phyloP scores from a whole-genome alignment of 2,329 filamentous ascomycete genomes.

The Endocalyx cinctus region DNA sequence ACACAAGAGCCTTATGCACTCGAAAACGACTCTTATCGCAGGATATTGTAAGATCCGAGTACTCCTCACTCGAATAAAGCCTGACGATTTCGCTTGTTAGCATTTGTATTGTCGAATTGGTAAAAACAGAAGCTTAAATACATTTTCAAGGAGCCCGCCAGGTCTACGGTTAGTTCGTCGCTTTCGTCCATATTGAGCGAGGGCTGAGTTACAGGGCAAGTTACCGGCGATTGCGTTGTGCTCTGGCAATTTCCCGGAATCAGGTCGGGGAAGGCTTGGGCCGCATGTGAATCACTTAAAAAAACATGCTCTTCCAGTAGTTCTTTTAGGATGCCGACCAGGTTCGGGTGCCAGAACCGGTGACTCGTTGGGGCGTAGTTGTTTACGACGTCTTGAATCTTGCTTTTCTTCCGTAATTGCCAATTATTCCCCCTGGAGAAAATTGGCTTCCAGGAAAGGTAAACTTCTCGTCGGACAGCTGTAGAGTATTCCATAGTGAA shows the following conservation, averaged over 20 bases:
- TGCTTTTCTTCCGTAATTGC: slow-evolving; percentile 1
- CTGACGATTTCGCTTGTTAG: slow-evolving; percentile 1
- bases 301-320: neutral
- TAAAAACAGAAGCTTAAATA: neutral
- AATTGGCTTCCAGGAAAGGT: slow-evolving; percentile 1
- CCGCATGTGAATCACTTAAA: too few relatives aligned
- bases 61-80: slow-evolving; percentile 1
- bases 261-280: too few relatives aligned
- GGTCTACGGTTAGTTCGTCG: too few relatives aligned
- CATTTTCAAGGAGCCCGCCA: too few relatives aligned
- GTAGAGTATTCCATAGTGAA: slow-evolving; percentile 1
- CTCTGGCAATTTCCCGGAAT: too few relatives aligned
- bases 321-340: neutral
- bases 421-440: neutral
- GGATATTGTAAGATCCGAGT: neutral
- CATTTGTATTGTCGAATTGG: neutral
- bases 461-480: slow-evolving; percentile 1
- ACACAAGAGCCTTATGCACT: too few relatives aligned
- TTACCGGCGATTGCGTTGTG: too few relatives aligned
- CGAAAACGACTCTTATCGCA: neutral
- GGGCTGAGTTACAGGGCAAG: too few relatives aligned
- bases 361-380: slow-evolving; percentile 1
- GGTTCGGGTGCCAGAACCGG: slow-evolving; percentile 1
- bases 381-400: slow-evolving; percentile 1
- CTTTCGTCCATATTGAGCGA: too few relatives aligned